Conservation (phyloP, 2,329 filamentous ascomycete genomes). For the Talaromyces piceae region DNA sequence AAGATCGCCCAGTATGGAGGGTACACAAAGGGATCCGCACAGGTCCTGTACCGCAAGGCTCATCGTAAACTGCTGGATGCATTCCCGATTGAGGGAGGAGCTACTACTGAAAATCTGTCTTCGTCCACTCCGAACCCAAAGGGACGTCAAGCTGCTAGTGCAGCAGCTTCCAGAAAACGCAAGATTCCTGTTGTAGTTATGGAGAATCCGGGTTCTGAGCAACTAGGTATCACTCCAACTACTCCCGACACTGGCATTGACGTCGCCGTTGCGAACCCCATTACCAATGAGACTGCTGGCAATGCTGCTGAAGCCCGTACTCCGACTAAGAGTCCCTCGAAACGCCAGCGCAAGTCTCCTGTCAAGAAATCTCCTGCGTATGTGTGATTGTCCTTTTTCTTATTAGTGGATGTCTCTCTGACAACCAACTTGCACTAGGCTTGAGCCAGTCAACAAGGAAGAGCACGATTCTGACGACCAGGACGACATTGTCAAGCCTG, state of each 20-base stretch:
- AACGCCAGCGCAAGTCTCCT: slow-evolving; percentile 17
- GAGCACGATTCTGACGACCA: background rate
- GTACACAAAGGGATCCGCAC: slow-evolving; percentile 29
- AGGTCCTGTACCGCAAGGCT: slow-evolving; percentile 26
- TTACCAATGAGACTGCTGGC: slow-evolving; percentile 1
- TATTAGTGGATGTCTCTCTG: background rate
- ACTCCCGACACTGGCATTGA: background rate
- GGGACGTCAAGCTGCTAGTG: background rate
- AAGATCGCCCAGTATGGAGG: slow-evolving; percentile 28
- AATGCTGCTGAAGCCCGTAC: slow-evolving; percentile 4
- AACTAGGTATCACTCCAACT: background rate
- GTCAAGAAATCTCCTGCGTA: slow-evolving; percentile 15
- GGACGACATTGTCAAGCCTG: background rate
- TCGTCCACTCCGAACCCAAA: background rate
- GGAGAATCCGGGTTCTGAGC: background rate
- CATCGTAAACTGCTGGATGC: slow-evolving; percentile 29
- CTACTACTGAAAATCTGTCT: background rate
- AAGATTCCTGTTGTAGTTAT: slow-evolving; percentile 15
- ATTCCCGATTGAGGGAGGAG: background rate
- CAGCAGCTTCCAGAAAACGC: slow-evolving; percentile 14
- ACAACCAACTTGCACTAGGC: background rate
- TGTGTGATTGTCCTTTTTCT: background rate
- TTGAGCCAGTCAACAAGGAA: background rate
- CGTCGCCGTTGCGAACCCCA: background rate
- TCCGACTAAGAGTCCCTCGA: slow-evolving; percentile 13